A percentile compares a stretch with the other conserved stretches of the same genome.
Evolutionary conservation across 2,329 filamentous ascomycete genomes (phyloP).

Genomic region (Fusarium subglutinans): DNA sequence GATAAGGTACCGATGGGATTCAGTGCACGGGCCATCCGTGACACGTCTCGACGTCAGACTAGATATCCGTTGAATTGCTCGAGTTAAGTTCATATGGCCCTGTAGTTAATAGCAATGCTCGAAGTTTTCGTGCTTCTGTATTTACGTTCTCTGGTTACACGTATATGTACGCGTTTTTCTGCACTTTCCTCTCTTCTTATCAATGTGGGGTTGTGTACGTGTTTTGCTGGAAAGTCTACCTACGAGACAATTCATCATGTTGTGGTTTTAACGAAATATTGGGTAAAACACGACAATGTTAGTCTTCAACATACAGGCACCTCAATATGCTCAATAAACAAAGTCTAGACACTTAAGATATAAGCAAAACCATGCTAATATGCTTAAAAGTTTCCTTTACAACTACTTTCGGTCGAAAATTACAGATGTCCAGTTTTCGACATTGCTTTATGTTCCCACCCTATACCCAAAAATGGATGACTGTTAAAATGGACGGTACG

Average conservation of each 20-base stretch:
- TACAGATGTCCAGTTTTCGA: background rate
- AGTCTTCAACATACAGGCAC: background rate
- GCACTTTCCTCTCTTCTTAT: background rate
- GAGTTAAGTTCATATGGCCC: background rate
- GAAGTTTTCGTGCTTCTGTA: too few species aligned
- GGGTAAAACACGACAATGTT: background rate
- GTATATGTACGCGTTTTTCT: background rate
- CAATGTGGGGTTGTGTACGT: too few species aligned
- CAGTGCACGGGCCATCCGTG: slow-evolving; percentile 24
- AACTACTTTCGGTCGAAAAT: background rate
- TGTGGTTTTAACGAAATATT: background rate
- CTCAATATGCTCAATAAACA: background rate
- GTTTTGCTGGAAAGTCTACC: background rate
- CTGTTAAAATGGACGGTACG: background rate
- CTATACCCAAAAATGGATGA: slow-evolving; percentile 8
- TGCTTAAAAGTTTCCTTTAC: background rate
- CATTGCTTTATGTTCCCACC: background rate
- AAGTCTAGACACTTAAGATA: background rate
- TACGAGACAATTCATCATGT: accelerated
- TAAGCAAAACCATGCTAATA: background rate
- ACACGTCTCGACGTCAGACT: slow-evolving; percentile 11
- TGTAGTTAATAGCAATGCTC: background rate
- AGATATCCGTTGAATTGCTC: slow-evolving; percentile 1
- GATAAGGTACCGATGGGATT: background rate
- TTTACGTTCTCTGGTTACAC: background rate